phyloP scores from a whole-genome alignment of 1,139 yeast genomes.

The Pneumocystis jirovecii region DNA sequence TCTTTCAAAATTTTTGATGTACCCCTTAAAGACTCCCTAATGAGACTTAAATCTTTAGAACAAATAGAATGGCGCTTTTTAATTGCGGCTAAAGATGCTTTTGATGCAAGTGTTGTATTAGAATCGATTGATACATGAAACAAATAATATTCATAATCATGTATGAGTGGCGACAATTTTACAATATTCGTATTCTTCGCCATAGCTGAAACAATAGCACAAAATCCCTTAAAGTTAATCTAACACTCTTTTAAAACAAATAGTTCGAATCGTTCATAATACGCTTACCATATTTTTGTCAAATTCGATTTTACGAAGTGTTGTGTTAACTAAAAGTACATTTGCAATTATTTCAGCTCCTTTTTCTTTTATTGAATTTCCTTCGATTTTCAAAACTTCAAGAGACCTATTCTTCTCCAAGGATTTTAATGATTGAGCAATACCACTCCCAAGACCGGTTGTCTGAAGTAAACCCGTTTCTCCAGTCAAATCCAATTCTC shows the following conservation, averaged over 20 bases:
- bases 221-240: neutral
- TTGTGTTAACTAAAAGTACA: slow-evolving; percentile 4
- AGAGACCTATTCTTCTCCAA: slow-evolving; percentile 5
- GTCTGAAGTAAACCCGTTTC: slow-evolving; percentile 12
- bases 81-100: neutral
- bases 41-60: neutral
- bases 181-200: neutral
- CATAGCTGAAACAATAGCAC: neutral
- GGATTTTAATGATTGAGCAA: slow-evolving; percentile 6
- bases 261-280: slow-evolving; percentile 1
- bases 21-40: neutral
- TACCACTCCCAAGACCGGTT: slow-evolving; percentile 7
- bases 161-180: neutral
- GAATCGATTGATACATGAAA: neutral
- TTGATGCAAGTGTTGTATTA: neutral
- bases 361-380: slow-evolving; percentile 8
- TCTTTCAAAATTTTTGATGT: neutral
- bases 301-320: slow-evolving; percentile 7
- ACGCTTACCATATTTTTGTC: slow-evolving; percentile 10
- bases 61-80: neutral
- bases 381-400: slow-evolving; percentile 7
- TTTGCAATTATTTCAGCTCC: slow-evolving; percentile 9
- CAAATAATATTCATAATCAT: neutral
- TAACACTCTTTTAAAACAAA: neutral
- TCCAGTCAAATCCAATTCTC: slow-evolving; percentile 8